phyloP scores from a whole-genome alignment of 2,329 filamentous ascomycete species.

The Niveomyces coronatus region DNA sequence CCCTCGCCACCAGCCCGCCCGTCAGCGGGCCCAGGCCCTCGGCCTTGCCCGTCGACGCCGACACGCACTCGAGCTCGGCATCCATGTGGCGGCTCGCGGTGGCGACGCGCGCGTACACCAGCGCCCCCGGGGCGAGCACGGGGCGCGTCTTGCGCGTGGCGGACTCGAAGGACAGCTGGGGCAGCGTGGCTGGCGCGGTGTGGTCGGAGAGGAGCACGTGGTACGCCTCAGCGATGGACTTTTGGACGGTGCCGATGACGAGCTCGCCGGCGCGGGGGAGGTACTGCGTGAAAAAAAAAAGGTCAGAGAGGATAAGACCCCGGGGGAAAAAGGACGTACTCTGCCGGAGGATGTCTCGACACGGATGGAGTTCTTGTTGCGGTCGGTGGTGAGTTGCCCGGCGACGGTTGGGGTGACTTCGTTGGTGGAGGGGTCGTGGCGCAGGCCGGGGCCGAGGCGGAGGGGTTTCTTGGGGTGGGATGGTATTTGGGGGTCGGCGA shows the following conservation, averaged over 20 bases:
- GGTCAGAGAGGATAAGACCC: background rate
- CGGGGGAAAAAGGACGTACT: conserved; percentile 36
- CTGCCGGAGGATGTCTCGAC: conserved; percentile 62
- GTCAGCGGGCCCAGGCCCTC: conserved; percentile 78
- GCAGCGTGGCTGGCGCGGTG: conserved; percentile 57
- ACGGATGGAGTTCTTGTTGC: conserved; percentile 67
- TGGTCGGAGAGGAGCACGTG: conserved; percentile 65
- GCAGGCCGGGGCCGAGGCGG: conserved; percentile 74
- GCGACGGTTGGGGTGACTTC: conserved; percentile 59
- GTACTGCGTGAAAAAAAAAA: conserved; percentile 47
- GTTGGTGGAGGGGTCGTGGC: conserved; percentile 67
- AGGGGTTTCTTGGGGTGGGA: conserved; percentile 59
- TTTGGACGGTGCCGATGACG: conserved; percentile 77
- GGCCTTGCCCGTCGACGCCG: conserved; percentile 73
- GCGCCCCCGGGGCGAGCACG: conserved; percentile 58
- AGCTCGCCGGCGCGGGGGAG: conserved; percentile 71
- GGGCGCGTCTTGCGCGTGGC: conserved; percentile 89
- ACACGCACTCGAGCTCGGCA: conserved; percentile 82
- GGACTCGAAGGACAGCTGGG: conserved; percentile 84
- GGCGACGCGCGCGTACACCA: conserved; percentile 81
- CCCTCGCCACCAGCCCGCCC: conserved; percentile 76
- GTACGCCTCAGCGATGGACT: conserved; percentile 66
- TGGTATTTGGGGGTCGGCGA: conserved; percentile 58
- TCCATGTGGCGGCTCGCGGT: conserved; percentile 76
- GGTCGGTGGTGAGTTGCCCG: conserved; percentile 57